Percentiles rank a stretch among this genome's conserved stretches.
phyloP scores from a whole-genome alignment of 176 grass and related monocot species.

The Zoysia japonica region DNA sequence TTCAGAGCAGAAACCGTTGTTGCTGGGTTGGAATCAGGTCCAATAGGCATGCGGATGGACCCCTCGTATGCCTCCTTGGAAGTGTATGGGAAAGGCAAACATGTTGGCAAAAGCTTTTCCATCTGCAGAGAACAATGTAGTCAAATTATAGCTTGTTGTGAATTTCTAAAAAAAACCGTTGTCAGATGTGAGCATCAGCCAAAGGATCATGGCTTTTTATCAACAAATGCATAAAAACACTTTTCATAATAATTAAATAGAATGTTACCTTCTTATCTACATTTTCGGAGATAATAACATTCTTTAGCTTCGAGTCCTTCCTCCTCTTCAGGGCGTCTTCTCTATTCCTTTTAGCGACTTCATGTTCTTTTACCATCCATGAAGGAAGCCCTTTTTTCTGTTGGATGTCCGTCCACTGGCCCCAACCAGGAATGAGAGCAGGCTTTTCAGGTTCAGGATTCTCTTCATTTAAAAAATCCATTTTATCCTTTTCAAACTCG shows the following conservation, averaged over 20 bases:
- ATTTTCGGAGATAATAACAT: conserved; percentile 92
- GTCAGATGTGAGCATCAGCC: not conserved
- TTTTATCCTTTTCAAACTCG: conserved; percentile 80
- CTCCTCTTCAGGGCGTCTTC: conserved; percentile 82
- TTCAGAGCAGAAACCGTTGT: conserved; percentile 70
- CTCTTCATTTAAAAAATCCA: conserved; percentile 76
- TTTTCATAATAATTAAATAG: not conserved
- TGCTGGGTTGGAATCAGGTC: conserved; percentile 87
- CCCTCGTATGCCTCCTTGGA: conserved; percentile 84
- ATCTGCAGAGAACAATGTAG: conserved; percentile 47
- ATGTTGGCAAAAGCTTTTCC: conserved; percentile 67
- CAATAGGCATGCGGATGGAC: conserved; percentile 94
- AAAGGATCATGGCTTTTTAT: not conserved
- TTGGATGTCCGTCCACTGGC: conserved; percentile 87
- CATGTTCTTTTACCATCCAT: conserved; percentile 96
- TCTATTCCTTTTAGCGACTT: conserved; percentile 81
- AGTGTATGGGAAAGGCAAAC: conserved; percentile 76
- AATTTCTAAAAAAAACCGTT: conserved; percentile 6
- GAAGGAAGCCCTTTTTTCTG: conserved; percentile 81
- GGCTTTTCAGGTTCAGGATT: conserved; percentile 96
- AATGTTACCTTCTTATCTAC: conserved; percentile 81
- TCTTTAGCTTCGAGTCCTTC: conserved; percentile 83
- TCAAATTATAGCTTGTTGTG: conserved; percentile 32
- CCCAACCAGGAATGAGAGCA: conserved; percentile 88
- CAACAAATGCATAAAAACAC: not conserved